phyloP scores from a whole-genome alignment of 768 basidiomycete genomes.

The Xanthoconium stramineum region DNA sequence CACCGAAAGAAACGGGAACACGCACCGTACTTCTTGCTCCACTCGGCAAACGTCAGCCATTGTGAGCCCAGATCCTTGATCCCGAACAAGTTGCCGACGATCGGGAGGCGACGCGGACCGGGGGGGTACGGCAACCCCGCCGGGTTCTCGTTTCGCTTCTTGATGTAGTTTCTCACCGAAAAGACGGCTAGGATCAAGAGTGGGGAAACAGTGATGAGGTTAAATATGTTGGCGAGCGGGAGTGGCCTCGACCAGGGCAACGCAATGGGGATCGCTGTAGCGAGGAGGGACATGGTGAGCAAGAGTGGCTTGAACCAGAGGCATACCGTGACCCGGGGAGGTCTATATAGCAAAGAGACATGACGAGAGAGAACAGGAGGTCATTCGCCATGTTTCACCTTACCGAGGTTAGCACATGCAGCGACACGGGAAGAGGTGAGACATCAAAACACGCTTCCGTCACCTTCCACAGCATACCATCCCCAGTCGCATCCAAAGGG shows the following conservation, averaged over 20 bases:
- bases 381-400: slow-evolving; percentile 10
- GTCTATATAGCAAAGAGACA: slow-evolving; percentile 1
- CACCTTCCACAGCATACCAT: neutral
- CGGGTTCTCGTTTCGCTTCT: slow-evolving; percentile 13
- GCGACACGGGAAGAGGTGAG: slow-evolving; percentile 1
- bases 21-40: slow-evolving; percentile 42
- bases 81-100: slow-evolving; percentile 44
- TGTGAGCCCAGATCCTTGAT: slow-evolving; percentile 36
- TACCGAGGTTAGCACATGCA: neutral
- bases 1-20: too few species aligned
- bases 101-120: slow-evolving; percentile 39
- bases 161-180: neutral
- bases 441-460: neutral
- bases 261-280: neutral
- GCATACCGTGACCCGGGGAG: neutral
- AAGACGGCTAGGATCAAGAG: neutral
- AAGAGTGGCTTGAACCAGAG: neutral
- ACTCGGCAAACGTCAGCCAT: slow-evolving; percentile 40
- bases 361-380: neutral
- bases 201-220: slow-evolving; percentile 4
- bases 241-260: neutral
- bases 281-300: slow-evolving; percentile 4
- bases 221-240: neutral
- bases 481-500: neutral
- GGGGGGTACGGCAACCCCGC: slow-evolving; percentile 35